Conservation (phyloP, 208 protist species). For the Crithidia fasciculata region DNA sequence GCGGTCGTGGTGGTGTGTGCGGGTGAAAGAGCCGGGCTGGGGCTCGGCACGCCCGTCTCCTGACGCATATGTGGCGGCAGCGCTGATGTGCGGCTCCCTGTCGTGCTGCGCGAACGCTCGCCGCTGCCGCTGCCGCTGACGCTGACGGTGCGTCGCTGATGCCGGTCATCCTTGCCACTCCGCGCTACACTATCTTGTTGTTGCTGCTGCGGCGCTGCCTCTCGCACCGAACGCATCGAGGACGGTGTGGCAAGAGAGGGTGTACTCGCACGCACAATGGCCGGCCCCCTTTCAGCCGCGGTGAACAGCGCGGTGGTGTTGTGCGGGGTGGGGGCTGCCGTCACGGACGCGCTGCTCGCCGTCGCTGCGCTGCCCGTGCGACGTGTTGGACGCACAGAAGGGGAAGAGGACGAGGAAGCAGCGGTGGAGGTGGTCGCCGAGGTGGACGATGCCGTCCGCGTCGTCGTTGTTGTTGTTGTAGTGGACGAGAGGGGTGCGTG, state of each 20-base stretch:
- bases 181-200: too few relatives aligned
- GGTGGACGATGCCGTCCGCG: not conserved
- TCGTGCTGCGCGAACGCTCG: not conserved
- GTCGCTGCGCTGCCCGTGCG: not conserved
- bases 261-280: slow-evolving; percentile 10
- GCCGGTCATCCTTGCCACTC: too few relatives aligned
- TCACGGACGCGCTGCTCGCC: slow-evolving; percentile 1
- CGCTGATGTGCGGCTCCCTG: not conserved
- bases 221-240: not conserved
- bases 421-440: not conserved
- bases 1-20: not conserved
- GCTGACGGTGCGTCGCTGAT: too few relatives aligned
- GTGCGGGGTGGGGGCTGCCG: not conserved
- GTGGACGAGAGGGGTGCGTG: not conserved
- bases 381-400: not conserved
- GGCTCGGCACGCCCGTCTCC: slow-evolving; percentile 16
- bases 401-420: not conserved
- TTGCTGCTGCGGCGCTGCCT: not conserved
- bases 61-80: slow-evolving; percentile 16
- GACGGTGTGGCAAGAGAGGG: not conserved
- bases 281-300: not conserved
- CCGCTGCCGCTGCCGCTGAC: not conserved
- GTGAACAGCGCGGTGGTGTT: not conserved
- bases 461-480: not conserved
- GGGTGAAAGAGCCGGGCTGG: not conserved